A percentile compares a stretch with the other conserved stretches of the same genome.
These are phyloP conservation scores for Coix lacrymajobi DNA, from an alignment of 176 grass and related monocot genomes.

Conservation along the genomic window DNA sequence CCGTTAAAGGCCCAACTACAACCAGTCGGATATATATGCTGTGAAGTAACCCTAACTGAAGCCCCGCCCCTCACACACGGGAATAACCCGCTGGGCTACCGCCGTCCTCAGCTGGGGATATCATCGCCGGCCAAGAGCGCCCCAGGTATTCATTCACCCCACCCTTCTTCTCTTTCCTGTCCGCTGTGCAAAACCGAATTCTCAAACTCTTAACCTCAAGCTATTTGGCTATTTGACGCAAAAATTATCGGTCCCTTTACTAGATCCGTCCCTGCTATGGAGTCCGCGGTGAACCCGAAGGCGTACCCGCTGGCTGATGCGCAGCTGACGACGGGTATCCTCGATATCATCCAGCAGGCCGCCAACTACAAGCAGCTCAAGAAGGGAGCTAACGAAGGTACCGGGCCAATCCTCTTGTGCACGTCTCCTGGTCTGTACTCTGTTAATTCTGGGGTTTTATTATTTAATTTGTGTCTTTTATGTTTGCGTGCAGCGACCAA, in stretches of 20 bases:
- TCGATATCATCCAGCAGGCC: slow-evolving; percentile 77
- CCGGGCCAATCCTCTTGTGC: background rate
- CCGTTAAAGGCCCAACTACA: too few species aligned
- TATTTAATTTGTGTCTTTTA: background rate
- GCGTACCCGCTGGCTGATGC: slow-evolving; percentile 81
- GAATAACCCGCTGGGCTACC: too few species aligned
- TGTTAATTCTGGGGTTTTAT: background rate
- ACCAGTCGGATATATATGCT: too few species aligned
- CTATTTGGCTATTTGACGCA: background rate
- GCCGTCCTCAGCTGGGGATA: too few species aligned
- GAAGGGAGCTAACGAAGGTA: slow-evolving; percentile 92
- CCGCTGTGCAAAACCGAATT: background rate
- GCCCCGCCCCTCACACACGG: too few species aligned
- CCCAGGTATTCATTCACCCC: too few species aligned
- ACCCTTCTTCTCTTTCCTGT: background rate
- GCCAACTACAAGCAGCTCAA: slow-evolving; percentile 89
- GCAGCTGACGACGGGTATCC: slow-evolving; percentile 63
- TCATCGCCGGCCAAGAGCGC: too few species aligned
- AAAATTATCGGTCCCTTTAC: background rate
- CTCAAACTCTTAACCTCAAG: background rate
- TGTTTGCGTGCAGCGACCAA: slow-evolving; percentile 49
- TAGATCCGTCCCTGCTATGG: slow-evolving; percentile 17
- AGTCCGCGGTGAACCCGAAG: slow-evolving; percentile 79
- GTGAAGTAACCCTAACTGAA: too few species aligned
- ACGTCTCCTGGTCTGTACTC: background rate